These are phyloP conservation scores for Globisporangium paddicum DNA, from an alignment of 352 stramenopile species.

Conservation along the genomic window DNA sequence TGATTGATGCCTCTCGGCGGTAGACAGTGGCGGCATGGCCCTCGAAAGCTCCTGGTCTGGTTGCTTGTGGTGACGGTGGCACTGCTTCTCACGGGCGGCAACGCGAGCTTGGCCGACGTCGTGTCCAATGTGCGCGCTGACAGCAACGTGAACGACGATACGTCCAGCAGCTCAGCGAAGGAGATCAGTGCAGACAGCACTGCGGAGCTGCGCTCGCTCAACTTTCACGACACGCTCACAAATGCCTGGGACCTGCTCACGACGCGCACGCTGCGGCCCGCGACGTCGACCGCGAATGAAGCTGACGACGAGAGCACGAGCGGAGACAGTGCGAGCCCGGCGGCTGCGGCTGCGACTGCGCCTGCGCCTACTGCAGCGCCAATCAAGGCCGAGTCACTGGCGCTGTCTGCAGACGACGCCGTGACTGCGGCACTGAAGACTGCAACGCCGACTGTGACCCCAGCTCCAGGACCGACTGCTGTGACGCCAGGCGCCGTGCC, in stretches of 20 bases:
- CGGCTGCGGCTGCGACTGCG: not conserved
- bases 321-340: not conserved
- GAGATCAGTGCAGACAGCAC: not conserved
- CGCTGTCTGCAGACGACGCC: slow-evolving; percentile 13
- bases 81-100: too few relatives aligned
- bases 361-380: not conserved
- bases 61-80: slow-evolving; percentile 1
- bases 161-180: not conserved
- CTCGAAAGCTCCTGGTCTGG: not conserved
- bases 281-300: slow-evolving; percentile 5
- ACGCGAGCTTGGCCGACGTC: not conserved
- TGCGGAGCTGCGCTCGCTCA: not conserved
- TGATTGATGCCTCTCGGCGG: slow-evolving; percentile 4
- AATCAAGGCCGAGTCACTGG: not conserved
- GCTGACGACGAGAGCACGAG: not conserved
- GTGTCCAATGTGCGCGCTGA: slow-evolving; percentile 6
- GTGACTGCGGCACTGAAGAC: slow-evolving; percentile 13
- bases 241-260: slow-evolving; percentile 6
- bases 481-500: slow-evolving; percentile 3
- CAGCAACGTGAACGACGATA: slow-evolving; percentile 3
- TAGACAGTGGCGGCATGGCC: not conserved
- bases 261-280: slow-evolving; percentile 6
- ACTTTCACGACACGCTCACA: not conserved
- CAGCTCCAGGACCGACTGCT: not conserved
- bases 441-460: slow-evolving; percentile 1